Evolutionary conservation across 2,329 filamentous ascomycete genomes (phyloP), one percentile per base, ranked within the genome.

Genomic region (Talaromyces sp.): DNA sequence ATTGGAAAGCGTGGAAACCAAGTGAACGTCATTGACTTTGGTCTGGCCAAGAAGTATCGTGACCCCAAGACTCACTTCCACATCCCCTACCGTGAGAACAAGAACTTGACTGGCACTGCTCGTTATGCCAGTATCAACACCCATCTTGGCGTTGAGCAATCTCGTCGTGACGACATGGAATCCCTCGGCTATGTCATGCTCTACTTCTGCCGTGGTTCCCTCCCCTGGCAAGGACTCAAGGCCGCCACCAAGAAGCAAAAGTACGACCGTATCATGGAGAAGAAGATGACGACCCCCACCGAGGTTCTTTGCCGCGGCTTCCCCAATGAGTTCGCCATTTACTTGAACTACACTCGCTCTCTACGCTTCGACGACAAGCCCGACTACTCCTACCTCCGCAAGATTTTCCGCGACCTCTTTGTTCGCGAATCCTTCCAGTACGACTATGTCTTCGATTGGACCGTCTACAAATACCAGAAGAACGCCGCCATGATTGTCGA

Each of bases 1-100:
- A 98, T 98, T 71, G 95, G 95, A 75, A 98, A 98, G 86, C 92
- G 93, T 73, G 95, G 95, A 67, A 99, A 98, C 82, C 93, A 98
- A 83, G 93, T 99, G 84, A 98, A 98, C 71, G 93, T 98, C 56
- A 98, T 99, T 71, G 95, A 98, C 80, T 99, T 99, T 71, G 95
- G 95, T 84, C 84, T 99, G 68, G 95, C 95, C 75, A 99, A 98
- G 90, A 98, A 98, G 84, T 99, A 98, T 84, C 90, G 95, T 69
- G 95, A 98, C 84, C 95, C 95, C 64, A 99, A 99, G 89, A 98
- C 95, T 63, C 93, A 98, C 81, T 98, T 98, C 84, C 95, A 99
- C 81, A 99, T 98, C 65, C 95, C 95, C 54, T 98, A 99, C 85
- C 89, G 95, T 82, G 95, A 98, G 91, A 98, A 98, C 89, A 98